phyloP scores from a whole-genome alignment of 1,284 basidiomycete genomes.

The Trichosporon sp. region DNA sequence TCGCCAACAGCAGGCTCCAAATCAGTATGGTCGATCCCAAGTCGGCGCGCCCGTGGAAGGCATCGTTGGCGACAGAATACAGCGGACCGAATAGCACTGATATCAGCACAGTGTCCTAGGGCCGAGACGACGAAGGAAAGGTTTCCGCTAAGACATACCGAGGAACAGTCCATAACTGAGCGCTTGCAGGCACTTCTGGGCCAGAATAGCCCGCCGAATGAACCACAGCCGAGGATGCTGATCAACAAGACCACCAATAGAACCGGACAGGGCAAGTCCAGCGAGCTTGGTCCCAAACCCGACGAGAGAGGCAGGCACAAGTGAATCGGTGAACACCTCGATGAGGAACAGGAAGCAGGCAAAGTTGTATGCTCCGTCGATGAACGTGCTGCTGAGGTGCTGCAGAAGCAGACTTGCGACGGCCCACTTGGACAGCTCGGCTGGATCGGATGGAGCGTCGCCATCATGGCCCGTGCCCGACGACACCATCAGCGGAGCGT shows the following conservation, averaged over 20 bases:
- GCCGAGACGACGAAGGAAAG: no score
- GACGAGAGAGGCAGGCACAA: conserved; percentile 51
- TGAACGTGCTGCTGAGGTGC: conserved; percentile 28
- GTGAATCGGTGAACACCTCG: conserved; percentile 39
- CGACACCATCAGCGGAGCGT: background rate
- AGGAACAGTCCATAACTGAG: conserved; percentile 45
- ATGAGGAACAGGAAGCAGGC: conserved; percentile 41
- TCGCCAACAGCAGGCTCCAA: conserved; percentile 38
- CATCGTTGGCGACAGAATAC: conserved; percentile 17
- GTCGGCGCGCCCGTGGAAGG: conserved; percentile 20
- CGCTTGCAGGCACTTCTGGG: conserved; percentile 47
- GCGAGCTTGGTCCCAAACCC: conserved; percentile 48
- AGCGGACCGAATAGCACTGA: conserved; percentile 40
- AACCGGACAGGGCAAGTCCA: conserved; percentile 44
- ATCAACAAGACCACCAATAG: conserved; percentile 49
- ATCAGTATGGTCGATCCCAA: conserved; percentile 6
- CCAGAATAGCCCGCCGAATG: conserved; percentile 42
- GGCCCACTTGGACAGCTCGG: conserved; percentile 9
- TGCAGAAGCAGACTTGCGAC: conserved; percentile 32
- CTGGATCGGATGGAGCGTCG: background rate
- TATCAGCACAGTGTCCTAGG: background rate
- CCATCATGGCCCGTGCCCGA: no score
- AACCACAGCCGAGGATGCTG: conserved; percentile 23
- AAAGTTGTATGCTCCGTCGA: conserved; percentile 28
- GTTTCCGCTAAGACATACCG: no score